A percentile compares a stretch with the other conserved stretches of the same genome.
Evolutionary conservation across 768 basidiomycete species (phyloP).

Genomic region (Trametes cubensis): DNA sequence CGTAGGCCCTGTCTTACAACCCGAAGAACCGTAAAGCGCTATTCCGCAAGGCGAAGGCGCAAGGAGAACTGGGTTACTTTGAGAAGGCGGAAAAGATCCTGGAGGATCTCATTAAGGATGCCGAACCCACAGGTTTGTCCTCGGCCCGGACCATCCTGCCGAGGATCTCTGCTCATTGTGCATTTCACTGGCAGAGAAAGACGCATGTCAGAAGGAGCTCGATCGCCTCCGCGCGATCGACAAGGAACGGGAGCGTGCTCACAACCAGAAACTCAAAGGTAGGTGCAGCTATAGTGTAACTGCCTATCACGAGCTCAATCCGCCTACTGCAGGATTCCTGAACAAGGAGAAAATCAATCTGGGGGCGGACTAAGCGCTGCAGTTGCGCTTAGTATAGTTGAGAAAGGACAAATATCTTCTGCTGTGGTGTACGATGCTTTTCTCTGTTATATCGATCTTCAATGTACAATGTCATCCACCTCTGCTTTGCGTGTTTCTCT

Average conservation of each 20-base stretch:
- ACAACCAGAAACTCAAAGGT: constrained; percentile 80
- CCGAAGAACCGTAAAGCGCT: constrained; percentile 76
- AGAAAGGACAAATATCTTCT: neutral
- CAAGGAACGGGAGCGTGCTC: constrained; percentile 63
- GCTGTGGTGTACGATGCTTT: constrained; percentile 16
- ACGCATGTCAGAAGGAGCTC: constrained; percentile 65
- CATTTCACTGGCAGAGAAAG: constrained; percentile 37
- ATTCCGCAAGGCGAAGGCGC: constrained; percentile 80
- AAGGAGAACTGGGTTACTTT: constrained; percentile 74
- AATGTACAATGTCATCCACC: constrained; percentile 4
- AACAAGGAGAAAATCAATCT: constrained; percentile 34
- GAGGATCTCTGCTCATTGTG: neutral
- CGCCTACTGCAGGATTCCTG: constrained; percentile 49
- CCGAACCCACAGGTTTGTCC: constrained; percentile 40
- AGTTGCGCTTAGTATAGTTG: too few relatives aligned
- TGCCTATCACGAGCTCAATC: neutral
- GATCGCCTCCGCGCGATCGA: constrained; percentile 61
- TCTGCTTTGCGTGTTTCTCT: neutral
- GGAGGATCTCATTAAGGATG: constrained; percentile 64
- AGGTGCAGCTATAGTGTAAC: neutral
- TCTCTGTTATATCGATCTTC: neutral
- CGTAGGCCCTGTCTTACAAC: constrained; percentile 74
- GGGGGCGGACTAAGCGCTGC: constrained; percentile 1
- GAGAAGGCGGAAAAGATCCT: constrained; percentile 72
- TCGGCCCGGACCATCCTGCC: neutral